Conservation (phyloP, 176 grass and related monocot species). For the Paspalum notatum region DNA sequence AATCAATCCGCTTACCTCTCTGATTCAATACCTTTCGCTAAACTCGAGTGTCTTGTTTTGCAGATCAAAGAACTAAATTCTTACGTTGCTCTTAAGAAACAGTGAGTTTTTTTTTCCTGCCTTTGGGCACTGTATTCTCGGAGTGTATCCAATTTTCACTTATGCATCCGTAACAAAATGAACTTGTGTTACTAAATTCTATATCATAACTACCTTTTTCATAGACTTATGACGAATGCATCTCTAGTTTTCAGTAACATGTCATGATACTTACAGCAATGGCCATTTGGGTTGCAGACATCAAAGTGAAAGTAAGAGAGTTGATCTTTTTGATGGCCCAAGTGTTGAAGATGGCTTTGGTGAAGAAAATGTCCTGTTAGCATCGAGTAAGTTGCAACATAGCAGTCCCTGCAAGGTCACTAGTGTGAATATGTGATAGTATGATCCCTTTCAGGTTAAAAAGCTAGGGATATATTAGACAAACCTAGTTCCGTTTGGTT, state of each 20-base stretch:
- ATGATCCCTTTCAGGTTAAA: slow-evolving; percentile 18
- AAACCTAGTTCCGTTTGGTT: not conserved
- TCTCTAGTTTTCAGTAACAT: not conserved
- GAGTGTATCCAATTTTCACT: not conserved
- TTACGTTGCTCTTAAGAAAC: slow-evolving; percentile 96
- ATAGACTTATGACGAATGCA: not conserved
- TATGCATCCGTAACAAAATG: not conserved
- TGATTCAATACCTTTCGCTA: slow-evolving; percentile 6
- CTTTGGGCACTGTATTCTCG: not conserved
- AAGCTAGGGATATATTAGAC: not conserved
- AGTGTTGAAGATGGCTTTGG: slow-evolving; percentile 70
- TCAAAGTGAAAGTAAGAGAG: slow-evolving; percentile 82
- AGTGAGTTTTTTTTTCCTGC: slow-evolving; percentile 71
- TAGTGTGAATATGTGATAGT: not conserved
- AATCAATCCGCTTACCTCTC: slow-evolving; percentile 8
- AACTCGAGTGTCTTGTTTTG: slow-evolving; percentile 43
- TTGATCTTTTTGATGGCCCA: slow-evolving; percentile 89
- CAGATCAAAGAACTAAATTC: slow-evolving; percentile 99
- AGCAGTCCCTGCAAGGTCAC: slow-evolving; percentile 1
- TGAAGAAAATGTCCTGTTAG: slow-evolving; percentile 84
- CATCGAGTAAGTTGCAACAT: slow-evolving; percentile 71
- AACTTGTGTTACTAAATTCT: not conserved
- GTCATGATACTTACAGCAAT: slow-evolving; percentile 3
- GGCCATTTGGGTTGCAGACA: slow-evolving; percentile 52
- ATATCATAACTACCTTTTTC: slow-evolving; percentile 3